Evolutionary conservation across 2,329 filamentous ascomycete species (phyloP).

Genomic region (Coniochaeta ligniaria): DNA sequence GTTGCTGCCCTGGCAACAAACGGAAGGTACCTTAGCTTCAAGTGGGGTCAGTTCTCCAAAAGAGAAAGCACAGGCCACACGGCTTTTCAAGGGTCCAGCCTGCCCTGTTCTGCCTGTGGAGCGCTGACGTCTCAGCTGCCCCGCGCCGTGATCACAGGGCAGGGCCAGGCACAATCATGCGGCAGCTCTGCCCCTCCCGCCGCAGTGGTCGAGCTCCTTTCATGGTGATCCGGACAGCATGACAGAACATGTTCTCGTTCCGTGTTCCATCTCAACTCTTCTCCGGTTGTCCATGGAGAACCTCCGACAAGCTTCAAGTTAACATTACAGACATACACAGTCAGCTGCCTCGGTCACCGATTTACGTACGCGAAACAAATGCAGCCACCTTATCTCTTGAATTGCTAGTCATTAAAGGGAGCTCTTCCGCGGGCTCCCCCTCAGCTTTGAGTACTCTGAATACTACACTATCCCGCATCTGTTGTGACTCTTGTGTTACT

Average conservation of each 20-base stretch:
- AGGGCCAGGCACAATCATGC: not conserved
- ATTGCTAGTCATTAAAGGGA: not conserved
- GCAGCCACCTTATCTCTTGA: not conserved
- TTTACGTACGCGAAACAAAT: not conserved
- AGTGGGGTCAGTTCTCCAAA: not conserved
- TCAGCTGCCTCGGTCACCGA: not conserved
- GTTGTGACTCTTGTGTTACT: not conserved
- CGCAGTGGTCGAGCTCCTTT: not conserved
- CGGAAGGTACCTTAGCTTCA: not conserved
- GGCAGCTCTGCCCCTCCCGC: not conserved
- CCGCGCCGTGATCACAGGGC: not conserved
- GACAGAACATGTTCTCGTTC: not conserved
- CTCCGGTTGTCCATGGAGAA: not conserved
- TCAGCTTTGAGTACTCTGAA: not conserved
- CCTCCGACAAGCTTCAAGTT: not conserved
- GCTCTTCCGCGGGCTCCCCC: not conserved
- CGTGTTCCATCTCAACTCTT: not conserved
- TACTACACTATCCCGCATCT: not conserved
- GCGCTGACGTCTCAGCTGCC: not conserved
- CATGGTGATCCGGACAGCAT: not conserved
- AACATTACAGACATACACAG: not conserved
- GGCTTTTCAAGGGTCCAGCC: not conserved
- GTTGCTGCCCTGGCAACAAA: not conserved
- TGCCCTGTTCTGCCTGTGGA: not conserved
- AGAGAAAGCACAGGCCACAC: not conserved